Base-by-base conservation (phyloP, 768 basidiomycete genomes). In the Suillus hirtellus region DNA sequence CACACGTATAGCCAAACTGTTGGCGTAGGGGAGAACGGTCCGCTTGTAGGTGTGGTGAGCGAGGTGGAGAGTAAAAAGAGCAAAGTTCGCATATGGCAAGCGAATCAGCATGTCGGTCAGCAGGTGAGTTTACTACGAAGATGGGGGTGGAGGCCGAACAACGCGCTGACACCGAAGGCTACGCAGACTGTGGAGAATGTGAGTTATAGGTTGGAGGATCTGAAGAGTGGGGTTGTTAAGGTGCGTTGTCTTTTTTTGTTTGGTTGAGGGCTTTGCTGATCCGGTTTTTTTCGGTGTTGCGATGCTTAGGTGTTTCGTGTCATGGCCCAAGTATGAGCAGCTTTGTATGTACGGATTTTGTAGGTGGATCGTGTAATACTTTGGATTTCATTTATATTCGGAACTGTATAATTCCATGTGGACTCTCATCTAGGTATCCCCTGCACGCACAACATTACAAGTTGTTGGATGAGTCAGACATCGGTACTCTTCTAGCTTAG, bases 61-160 rank as follows among this genome's bases (percentile, higher is more conserved):
- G 95, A 96, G 71, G 91, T 89, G 72, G 95, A 97, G 68, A 75
- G 77, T 44, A 95, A 92, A 85, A 96, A 95, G 80, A 84, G 83
- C 64, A 97, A 97, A 79, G 80, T 95, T 60, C 84, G 83, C 72
- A 86, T 92, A 50, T 89, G 89, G 73, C 93, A 96, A 73, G 94
- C 94, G 60, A 95, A 93, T 73, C 87, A 90, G 72, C 90, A 89
- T 69, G 89, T 91, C 70, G 88, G 91, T 55, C 90, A 88, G 67
- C 90, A 92, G 84, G 90, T 89, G 65, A 65, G 85, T 79, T 43
- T 59, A 60, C 65, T 67, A 63, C 64, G 67, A 64, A 47, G 58
- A 71, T 70, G 74, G 66, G 66, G 68, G 65, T 73, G 74, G 65
- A 7, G 62, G 66, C 68, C 69, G 71, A 71, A 70, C 73, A 69